Evolutionary conservation across 2,329 filamentous ascomycete species (phyloP).

Genomic region (Nemania sp.): DNA sequence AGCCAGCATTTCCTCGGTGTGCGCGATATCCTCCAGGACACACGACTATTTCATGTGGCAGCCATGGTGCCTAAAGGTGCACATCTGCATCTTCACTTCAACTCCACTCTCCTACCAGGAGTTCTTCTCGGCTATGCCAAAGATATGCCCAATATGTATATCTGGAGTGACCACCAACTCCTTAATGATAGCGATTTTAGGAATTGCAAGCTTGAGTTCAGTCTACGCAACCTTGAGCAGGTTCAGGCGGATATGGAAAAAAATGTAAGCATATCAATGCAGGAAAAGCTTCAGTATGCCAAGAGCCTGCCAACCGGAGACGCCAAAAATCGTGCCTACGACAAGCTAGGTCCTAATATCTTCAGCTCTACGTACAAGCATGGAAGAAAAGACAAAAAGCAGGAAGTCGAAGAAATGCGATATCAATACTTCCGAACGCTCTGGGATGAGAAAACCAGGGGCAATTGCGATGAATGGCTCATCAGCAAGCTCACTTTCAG

Average conservation of each 20-base stretch:
- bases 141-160: slow-evolving; percentile 74
- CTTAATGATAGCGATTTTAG: slow-evolving; percentile 58
- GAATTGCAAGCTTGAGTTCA: slow-evolving; percentile 72
- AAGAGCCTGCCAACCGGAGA: slow-evolving; percentile 9
- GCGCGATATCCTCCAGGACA: slow-evolving; percentile 64
- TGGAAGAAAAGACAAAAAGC: slow-evolving; percentile 28
- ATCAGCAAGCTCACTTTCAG: slow-evolving; percentile 71
- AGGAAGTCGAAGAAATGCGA: slow-evolving; percentile 44
- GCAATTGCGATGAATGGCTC: slow-evolving; percentile 63
- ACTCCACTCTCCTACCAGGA: slow-evolving; percentile 74
- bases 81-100: slow-evolving; percentile 82
- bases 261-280: slow-evolving; percentile 13
- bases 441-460: slow-evolving; percentile 51
- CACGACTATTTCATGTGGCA: slow-evolving; percentile 68
- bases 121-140: slow-evolving; percentile 68
- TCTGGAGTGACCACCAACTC: slow-evolving; percentile 70
- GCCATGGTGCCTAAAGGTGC: slow-evolving; percentile 75
- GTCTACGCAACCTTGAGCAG: slow-evolving; percentile 51
- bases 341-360: slow-evolving; percentile 42
- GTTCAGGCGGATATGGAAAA: slow-evolving; percentile 61
- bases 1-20: slow-evolving; percentile 72
- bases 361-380: slow-evolving; percentile 43
- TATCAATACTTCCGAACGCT: slow-evolving; percentile 46
- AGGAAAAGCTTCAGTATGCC: slow-evolving; percentile 11
- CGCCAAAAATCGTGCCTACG: slow-evolving; percentile 30